Base-by-base conservation (phyloP, 2,329 filamentous ascomycete species). In the Paraconiothyrium brasiliense region DNA sequence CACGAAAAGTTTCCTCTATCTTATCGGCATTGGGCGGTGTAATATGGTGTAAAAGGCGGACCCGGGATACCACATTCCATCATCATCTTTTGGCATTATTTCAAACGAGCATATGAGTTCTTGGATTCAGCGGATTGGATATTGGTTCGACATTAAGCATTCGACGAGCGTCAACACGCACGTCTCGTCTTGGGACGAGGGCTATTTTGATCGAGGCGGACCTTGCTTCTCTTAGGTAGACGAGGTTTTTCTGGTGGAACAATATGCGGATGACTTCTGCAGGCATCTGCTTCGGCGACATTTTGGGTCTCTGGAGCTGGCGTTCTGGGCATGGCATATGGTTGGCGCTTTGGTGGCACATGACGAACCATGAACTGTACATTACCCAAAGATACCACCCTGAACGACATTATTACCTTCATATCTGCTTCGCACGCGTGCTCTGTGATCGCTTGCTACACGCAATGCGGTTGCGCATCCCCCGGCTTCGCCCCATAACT, bases 141-240 rank as follows among this genome's bases (percentile, higher is more conserved):
- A 44, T 35, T 24, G 32, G 39, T 41, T 49, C 44, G 54, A 57
- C 47, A 41, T 35, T n/a, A 24, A 43, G 35, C 56, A 51, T 51
- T 58, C n/a, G 24, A n/a, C 44, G 30, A n/a, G 14, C 22, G 34
- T 11, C 22, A 37, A 22, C 10, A 35, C n/a, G 22, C 27, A 16
- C 32, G n/a, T 37, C 32, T 56, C 41, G 13, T 41, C 14, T 47
- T 24, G 14, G 22, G 22, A 34, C 13, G 16, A 43, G 39, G 54
- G 14, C 27, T 27, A 58, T 46, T 46, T 52, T 22, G 34, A 37
- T n/a, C 1, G 22, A 24, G 47, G 20, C 16, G 2, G 20, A 34
- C 6, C 9, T 41, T 24, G 8, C 20, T 34, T 27, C 35, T 35
- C 87, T 73, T 8, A 41, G 59, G 37, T 9, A 13, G 86, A 44